Conservation (phyloP, 345 rosid genomes). For the Syzygium oleosum region DNA sequence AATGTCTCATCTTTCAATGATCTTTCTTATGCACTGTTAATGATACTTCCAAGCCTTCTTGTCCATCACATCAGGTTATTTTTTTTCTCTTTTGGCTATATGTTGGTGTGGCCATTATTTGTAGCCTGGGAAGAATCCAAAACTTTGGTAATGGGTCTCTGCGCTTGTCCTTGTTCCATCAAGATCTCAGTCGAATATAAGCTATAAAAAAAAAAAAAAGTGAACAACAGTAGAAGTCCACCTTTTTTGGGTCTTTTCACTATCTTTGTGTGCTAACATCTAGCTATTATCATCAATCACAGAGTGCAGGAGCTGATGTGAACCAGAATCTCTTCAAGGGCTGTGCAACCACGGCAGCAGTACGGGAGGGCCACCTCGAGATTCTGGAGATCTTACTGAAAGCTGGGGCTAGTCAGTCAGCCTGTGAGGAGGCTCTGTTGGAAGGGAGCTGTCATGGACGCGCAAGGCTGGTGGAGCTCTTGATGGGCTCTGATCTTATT, state of each 20-base stretch:
- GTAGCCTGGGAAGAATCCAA: conserved; percentile 17
- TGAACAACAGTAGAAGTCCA: not conserved
- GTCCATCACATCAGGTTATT: conserved; percentile 11
- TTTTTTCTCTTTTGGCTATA: conserved; percentile 12
- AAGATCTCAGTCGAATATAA: not conserved
- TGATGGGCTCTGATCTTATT: conserved; percentile 80
- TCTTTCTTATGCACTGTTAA: conserved; percentile 1
- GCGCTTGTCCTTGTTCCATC: conserved; percentile 3
- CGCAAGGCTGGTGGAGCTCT: conserved; percentile 57
- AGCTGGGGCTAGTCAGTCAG: conserved; percentile 86
- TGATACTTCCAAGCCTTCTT: conserved; percentile 7
- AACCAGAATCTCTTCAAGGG: conserved; percentile 94
- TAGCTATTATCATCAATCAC: conserved; percentile 17
- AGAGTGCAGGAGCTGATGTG: conserved; percentile 89
- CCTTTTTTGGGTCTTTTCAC: conserved; percentile 1
- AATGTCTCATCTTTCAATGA: not conserved
- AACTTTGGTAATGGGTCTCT: not conserved
- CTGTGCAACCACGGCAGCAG: conserved; percentile 86
- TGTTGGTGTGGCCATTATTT: not conserved
- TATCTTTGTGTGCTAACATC: conserved; percentile 6
- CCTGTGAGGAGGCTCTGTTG: conserved; percentile 90
- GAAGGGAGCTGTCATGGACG: conserved; percentile 83
- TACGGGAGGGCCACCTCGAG: conserved; percentile 78
- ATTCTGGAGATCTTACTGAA: conserved; percentile 80
- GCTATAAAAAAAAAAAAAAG: not conserved